Percentiles rank a stretch among this genome's conserved stretches.
Conservation (phyloP, 768 basidiomycete species). For the Agaricus subrufescens region DNA sequence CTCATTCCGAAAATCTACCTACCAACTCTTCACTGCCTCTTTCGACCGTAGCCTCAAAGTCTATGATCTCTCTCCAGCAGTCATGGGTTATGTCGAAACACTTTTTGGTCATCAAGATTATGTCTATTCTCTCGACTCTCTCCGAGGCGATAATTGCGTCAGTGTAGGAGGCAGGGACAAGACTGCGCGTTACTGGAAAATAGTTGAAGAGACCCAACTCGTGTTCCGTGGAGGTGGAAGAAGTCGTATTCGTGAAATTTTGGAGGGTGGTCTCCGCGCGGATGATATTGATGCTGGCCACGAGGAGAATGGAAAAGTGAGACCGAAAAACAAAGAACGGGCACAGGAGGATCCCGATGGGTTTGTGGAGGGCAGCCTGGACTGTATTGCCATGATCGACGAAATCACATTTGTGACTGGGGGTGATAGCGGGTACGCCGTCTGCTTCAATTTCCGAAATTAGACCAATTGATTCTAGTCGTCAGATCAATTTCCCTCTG, state of each 20-base stretch:
- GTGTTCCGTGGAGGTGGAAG: slow-evolving; percentile 95
- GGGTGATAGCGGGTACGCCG: slow-evolving; percentile 87
- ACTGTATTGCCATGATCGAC: slow-evolving; percentile 93
- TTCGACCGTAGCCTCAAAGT: slow-evolving; percentile 89
- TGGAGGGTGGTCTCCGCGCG: slow-evolving; percentile 73
- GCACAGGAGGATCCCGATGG: slow-evolving; percentile 26
- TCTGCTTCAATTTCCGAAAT: background rate
- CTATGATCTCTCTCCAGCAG: slow-evolving; percentile 64
- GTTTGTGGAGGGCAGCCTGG: slow-evolving; percentile 88
- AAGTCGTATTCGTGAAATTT: slow-evolving; percentile 71
- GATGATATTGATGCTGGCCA: slow-evolving; percentile 50
- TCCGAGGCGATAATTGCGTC: slow-evolving; percentile 80
- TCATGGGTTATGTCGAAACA: slow-evolving; percentile 93
- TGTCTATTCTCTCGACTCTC: slow-evolving; percentile 70
- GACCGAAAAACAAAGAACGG: slow-evolving; percentile 29
- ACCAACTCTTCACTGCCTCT: slow-evolving; percentile 72
- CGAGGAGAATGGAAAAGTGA: slow-evolving; percentile 17
- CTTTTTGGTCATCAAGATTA: slow-evolving; percentile 96
- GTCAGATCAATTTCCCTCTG: slow-evolving; percentile 87
- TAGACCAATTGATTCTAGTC: background rate
- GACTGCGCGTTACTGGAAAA: slow-evolving; percentile 93
- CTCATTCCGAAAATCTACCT: slow-evolving; percentile 73
- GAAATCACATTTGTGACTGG: slow-evolving; percentile 90
- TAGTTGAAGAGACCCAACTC: slow-evolving; percentile 90
- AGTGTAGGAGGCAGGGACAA: slow-evolving; percentile 89